phyloP scores from a whole-genome alignment of 164 flowering plant species.

The Santalum album region DNA sequence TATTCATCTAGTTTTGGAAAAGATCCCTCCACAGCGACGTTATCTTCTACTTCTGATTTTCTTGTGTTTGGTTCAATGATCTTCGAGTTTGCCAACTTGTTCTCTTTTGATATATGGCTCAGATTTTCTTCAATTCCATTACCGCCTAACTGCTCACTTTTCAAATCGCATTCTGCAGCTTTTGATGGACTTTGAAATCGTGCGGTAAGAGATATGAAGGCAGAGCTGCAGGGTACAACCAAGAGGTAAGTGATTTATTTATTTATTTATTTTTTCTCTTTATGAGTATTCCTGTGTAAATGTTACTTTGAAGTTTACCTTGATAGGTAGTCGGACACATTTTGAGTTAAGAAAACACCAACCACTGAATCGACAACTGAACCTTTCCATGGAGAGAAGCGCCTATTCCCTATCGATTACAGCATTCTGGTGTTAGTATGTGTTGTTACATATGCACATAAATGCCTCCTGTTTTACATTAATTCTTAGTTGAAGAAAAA shows the following conservation, averaged over 20 bases:
- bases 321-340: constrained; percentile 4
- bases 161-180: too few relatives aligned
- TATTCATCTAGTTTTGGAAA: too few relatives aligned
- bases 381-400: constrained; percentile 5
- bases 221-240: not conserved
- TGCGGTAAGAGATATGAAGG: constrained; percentile 7
- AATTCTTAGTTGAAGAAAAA: too few relatives aligned
- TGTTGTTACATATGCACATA: not conserved
- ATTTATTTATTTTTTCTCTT: not conserved
- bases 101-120: too few relatives aligned
- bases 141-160: too few relatives aligned
- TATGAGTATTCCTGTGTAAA: not conserved
- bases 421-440: not conserved
- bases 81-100: too few relatives aligned
- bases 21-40: too few relatives aligned
- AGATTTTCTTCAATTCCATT: too few relatives aligned
- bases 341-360: constrained; percentile 3
- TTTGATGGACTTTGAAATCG: too few relatives aligned
- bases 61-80: too few relatives aligned
- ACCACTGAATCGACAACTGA: constrained; percentile 5
- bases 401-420: not conserved
- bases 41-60: too few relatives aligned
- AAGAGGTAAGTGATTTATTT: not conserved
- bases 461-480: too few relatives aligned
- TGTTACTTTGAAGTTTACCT: not conserved